Evolutionary conservation across 306 rosid genomes (phyloP).

Genomic region (Calophaca sinica): DNA sequence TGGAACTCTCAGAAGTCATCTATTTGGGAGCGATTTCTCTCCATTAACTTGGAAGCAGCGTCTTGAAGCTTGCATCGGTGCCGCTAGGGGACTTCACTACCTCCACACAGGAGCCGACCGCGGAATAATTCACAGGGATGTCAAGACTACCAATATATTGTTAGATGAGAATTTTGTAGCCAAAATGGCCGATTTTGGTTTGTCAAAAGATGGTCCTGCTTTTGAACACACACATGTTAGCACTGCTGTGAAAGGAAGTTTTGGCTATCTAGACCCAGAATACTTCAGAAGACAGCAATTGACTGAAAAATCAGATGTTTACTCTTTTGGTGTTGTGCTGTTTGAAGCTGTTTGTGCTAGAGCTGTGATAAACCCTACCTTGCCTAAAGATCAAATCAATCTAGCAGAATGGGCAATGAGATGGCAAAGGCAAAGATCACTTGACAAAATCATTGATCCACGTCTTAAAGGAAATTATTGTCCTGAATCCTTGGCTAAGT

Average conservation of each 20-base stretch:
- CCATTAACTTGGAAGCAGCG: constrained; percentile 89
- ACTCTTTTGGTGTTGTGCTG: constrained; percentile 92
- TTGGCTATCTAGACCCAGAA: constrained; percentile 95
- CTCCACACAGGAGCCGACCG: constrained; percentile 94
- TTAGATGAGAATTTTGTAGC: constrained; percentile 86
- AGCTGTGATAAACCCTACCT: constrained; percentile 89
- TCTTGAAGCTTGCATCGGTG: constrained; percentile 87
- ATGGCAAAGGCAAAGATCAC: constrained; percentile 79
- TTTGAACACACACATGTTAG: constrained; percentile 94
- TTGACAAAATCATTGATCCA: constrained; percentile 71
- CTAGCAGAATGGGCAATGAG: constrained; percentile 99
- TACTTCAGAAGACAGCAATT: constrained; percentile 90
- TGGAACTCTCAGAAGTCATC: constrained; percentile 94
- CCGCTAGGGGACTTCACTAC: constrained; percentile 96
- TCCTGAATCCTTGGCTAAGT: constrained; percentile 75
- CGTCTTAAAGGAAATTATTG: constrained; percentile 63
- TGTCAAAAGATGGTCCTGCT: constrained; percentile 93
- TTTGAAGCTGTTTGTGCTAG: constrained; percentile 92
- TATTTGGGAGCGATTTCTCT: constrained; percentile 82
- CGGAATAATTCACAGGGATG: constrained; percentile 95
- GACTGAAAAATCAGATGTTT: constrained; percentile 94
- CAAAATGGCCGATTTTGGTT: constrained; percentile 92
- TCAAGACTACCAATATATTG: constrained; percentile 93
- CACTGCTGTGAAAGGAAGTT: constrained; percentile 98
- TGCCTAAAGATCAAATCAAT: constrained; percentile 91